phyloP scores from a whole-genome alignment of 23 red algal genomes.

The Gracilaria caudata region DNA sequence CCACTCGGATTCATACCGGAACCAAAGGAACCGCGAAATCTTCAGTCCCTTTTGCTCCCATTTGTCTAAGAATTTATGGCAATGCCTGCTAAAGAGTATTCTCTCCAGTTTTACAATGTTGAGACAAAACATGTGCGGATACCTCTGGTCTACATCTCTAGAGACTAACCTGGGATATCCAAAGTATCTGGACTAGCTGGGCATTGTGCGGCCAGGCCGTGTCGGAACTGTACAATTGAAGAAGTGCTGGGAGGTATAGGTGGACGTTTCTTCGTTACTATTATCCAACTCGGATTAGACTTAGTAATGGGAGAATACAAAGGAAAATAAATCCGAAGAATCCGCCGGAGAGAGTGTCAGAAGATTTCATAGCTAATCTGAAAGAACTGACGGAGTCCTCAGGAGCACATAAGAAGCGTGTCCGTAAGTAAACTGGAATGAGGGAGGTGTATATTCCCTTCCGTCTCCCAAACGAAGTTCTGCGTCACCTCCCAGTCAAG shows the following conservation, averaged over 20 bases:
- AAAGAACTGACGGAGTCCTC: neutral
- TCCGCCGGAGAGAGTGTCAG: neutral
- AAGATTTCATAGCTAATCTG: neutral
- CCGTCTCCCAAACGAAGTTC: neutral
- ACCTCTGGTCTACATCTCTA: neutral
- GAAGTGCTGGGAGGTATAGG: neutral
- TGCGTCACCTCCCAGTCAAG: neutral
- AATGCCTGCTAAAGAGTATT: neutral
- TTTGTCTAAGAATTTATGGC: neutral
- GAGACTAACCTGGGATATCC: neutral
- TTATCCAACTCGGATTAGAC: neutral
- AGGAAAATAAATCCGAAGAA: neutral
- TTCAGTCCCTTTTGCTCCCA: slow-evolving; percentile 13
- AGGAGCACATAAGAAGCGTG: too few species aligned
- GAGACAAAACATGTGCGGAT: neutral
- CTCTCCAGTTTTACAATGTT: neutral
- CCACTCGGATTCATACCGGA: slow-evolving; percentile 22
- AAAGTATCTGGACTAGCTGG: neutral
- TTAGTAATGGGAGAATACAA: neutral
- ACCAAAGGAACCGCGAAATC: neutral
- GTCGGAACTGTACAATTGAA: slow-evolving; percentile 4
- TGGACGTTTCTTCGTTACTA: neutral
- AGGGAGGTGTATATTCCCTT: neutral
- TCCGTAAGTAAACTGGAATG: neutral
- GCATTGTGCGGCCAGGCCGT: neutral